Evolutionary conservation across 106 monocot species (phyloP), one percentile per base, ranked within the genome.

Genomic region (Platanthera zijinensis): DNA sequence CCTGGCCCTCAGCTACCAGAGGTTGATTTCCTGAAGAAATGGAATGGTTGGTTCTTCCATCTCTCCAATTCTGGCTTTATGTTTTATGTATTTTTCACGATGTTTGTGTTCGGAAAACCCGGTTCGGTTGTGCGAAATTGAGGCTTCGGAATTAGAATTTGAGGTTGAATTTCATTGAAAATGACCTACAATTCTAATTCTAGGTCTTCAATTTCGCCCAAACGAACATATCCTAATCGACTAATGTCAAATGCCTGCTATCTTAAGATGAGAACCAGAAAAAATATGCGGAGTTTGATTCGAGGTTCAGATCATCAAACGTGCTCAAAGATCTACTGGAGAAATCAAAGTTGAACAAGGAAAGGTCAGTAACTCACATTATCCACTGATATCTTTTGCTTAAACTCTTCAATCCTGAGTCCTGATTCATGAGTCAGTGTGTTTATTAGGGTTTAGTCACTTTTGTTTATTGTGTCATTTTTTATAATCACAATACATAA

Each of bases 311-410:
- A 71, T 78, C 78, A 52, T 85, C 85, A 59, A 56, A 54, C 5
- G 78, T 82, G 73, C 85, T 85, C 71, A 85, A 85, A 70, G 85
- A 85, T 19, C 75, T 82, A 18, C 50, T 85, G 50, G 85, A 85
- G 78, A 85, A 79, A 79, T 85, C 81, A 10, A 81, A 81, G 49
- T 48, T 78, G 45, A 81, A 85, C 25, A 78, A 85, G 68, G 81
- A 85, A 54, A 85, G 81, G 81, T 39, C 39, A 39, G 39, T 81
- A 78, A 57, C 5, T 62, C 32, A 39, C 39, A 67, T 11, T 67
- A 67, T 39, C 3, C 12, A 67, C 39, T 67, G 7, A 30, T 67
- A 7, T 12, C 8, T 39, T 4, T 10, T 39, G 39, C 10, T 67
- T 9, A 39, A 67, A 61, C 1, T 61, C 59, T 19, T 61, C 59